phyloP scores from a whole-genome alignment of 1,284 basidiomycete genomes.

The Kwoniella shivajii region DNA sequence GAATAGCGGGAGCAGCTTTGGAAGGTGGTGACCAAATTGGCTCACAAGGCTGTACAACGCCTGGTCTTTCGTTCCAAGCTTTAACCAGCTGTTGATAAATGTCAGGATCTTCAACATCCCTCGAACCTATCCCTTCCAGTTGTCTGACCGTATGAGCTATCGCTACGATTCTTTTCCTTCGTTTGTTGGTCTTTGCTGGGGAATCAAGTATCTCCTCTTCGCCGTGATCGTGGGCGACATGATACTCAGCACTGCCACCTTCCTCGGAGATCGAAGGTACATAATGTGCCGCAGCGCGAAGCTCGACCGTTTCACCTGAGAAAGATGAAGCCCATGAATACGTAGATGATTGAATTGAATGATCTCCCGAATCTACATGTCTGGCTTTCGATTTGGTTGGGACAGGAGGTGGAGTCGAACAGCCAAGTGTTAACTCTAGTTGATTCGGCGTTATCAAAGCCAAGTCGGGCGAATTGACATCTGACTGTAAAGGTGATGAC shows the following conservation, averaged over 20 bases:
- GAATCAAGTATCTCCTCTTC: slow-evolving; percentile 18
- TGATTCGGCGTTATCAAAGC: slow-evolving; percentile 18
- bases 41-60: slow-evolving; percentile 9
- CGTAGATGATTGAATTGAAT: slow-evolving; percentile 27
- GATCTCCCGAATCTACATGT: slow-evolving; percentile 4
- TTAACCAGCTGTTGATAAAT: slow-evolving; percentile 30
- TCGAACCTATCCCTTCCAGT: slow-evolving; percentile 36
- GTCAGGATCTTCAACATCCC: slow-evolving; percentile 36
- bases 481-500: slow-evolving; percentile 16
- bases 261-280: slow-evolving; percentile 11
- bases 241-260: background rate
- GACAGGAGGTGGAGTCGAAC: slow-evolving; percentile 2
- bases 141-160: slow-evolving; percentile 41
- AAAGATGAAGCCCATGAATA: slow-evolving; percentile 43
- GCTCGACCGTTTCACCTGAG: slow-evolving; percentile 39
- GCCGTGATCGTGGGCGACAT: background rate
- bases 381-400: background rate
- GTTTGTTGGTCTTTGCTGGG: slow-evolving; percentile 21
- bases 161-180: slow-evolving; percentile 35
- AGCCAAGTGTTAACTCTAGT: slow-evolving; percentile 11
- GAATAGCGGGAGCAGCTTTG: slow-evolving; percentile 5
- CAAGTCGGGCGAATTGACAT: slow-evolving; percentile 16
- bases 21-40: slow-evolving; percentile 12
- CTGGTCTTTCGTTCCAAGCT: slow-evolving; percentile 36
- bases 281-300: slow-evolving; percentile 37